phyloP scores from a whole-genome alignment of 208 protist genomes.

The Trypanosoma platydactyli region DNA sequence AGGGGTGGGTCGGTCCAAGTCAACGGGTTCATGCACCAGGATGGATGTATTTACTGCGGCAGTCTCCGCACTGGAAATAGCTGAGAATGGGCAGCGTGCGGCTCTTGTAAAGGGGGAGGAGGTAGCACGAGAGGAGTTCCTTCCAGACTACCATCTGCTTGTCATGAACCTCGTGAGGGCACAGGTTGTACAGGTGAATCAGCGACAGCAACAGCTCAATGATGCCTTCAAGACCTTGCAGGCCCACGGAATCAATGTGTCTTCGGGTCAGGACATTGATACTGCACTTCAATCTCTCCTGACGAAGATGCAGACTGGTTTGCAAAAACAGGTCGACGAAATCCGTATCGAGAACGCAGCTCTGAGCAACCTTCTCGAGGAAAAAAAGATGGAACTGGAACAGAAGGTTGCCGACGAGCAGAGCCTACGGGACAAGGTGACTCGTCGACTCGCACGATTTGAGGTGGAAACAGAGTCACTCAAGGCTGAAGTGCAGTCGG shows the following conservation, averaged over 20 bases:
- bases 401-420: constrained; percentile 56
- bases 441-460: constrained; percentile 48
- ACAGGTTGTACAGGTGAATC: constrained; percentile 63
- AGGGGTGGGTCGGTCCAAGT: background rate
- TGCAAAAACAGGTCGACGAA: constrained; percentile 41
- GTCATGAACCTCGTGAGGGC: constrained; percentile 68
- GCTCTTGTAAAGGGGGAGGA: constrained; percentile 54
- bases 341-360: constrained; percentile 46
- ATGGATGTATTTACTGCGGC: constrained; percentile 11
- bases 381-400: constrained; percentile 55
- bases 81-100: constrained; percentile 40
- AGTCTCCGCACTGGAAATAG: constrained; percentile 33
- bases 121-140: constrained; percentile 40
- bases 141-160: constrained; percentile 68
- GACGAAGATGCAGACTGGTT: constrained; percentile 45
- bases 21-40: constrained; percentile 1
- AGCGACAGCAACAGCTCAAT: constrained; percentile 56
- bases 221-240: constrained; percentile 53
- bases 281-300: constrained; percentile 45
- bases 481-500: constrained; percentile 55
- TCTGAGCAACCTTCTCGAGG: constrained; percentile 55
- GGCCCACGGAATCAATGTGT: constrained; percentile 37
- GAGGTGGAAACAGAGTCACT: constrained; percentile 72
- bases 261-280: constrained; percentile 31
- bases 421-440: constrained; percentile 55